Percentiles rank a stretch among this genome's conserved stretches.
Evolutionary conservation across 2,329 filamentous ascomycete genomes (phyloP).

Genomic region (Ophiostoma himal-ulmi): DNA sequence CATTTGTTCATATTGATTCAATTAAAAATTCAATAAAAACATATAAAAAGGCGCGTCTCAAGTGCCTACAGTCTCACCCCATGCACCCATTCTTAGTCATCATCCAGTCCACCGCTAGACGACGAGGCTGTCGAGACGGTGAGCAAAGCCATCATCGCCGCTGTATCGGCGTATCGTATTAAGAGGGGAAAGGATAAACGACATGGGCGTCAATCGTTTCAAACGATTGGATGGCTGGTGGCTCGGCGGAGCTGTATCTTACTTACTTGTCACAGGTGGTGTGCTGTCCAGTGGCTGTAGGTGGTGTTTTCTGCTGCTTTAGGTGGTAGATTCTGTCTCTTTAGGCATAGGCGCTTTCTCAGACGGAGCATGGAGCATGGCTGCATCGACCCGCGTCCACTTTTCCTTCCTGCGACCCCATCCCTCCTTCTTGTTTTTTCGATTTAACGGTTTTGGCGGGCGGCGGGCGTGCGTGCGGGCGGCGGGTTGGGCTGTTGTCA

Average conservation of each 20-base stretch:
- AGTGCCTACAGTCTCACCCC: not conserved
- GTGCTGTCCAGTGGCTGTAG: not conserved
- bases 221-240: not conserved
- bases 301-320: not conserved
- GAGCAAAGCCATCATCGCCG: not conserved
- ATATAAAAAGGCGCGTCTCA: not conserved
- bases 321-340: not conserved
- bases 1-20: not conserved
- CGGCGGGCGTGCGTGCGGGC: not conserved
- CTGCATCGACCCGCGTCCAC: conserved; percentile 11
- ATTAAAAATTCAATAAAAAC: not conserved
- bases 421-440: conserved; percentile 7
- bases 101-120: not conserved
- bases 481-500: not conserved
- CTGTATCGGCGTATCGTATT: not conserved
- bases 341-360: not conserved
- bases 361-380: not conserved
- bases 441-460: conserved; percentile 5
- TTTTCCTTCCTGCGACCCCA: not conserved
- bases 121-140: conserved; percentile 9
- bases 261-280: not conserved
- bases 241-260: not conserved
- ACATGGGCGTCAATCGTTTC: not conserved
- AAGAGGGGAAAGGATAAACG: not conserved
- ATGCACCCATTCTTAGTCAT: not conserved